Base-by-base conservation (phyloP, 805 yeast genomes). In the Saccharomycopsis vini region DNA sequence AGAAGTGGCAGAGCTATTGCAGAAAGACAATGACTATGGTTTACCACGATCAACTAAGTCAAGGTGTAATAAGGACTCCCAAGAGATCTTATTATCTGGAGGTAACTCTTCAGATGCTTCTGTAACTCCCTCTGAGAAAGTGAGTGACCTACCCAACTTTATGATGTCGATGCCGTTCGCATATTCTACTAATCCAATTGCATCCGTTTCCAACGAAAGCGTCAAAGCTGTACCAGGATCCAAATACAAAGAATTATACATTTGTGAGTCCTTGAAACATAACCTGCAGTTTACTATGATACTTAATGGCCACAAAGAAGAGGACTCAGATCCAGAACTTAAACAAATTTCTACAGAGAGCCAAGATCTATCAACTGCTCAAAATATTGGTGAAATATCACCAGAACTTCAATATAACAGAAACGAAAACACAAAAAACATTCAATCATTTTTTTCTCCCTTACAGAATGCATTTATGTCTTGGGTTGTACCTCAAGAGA, bases 391-490 rank as follows among this genome's bases (percentile, higher is more conserved):
- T 2, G 35, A 41, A 31, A 41, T 41, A 20, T 37, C 42, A 20
- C 28, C 32, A 15, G 23, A 24, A 10, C 33, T 24, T 16, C 34
- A 20, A 19, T 5, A 15, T 19, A 9, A 39, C 5, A 13, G 5
- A 10, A 30, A 30, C n/a, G 32, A 20, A n/a, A 23, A 32, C 10
- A 20, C 23, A 19, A 35, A 24, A 30, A 7, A 26, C 12, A n/a
- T n/a, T n/a, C n/a, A n/a, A n/a, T 45, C 47, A 13, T 43, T 48
- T 32, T 40, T 48, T 15, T 19, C 31, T 7, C 77, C 79, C 2
- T 50, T 75, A 4, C 70, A 71, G 36, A 67, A 71, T 41, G 66
- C 72, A 34, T 50, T 74, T 23, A 56, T 68, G 7, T 54, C 69
- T 3, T 66, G 73, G 61, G 68, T 71, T 1, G 67, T 67, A 19